Conservation (phyloP, 1,284 basidiomycete species). For the Tremellales sp. region DNA sequence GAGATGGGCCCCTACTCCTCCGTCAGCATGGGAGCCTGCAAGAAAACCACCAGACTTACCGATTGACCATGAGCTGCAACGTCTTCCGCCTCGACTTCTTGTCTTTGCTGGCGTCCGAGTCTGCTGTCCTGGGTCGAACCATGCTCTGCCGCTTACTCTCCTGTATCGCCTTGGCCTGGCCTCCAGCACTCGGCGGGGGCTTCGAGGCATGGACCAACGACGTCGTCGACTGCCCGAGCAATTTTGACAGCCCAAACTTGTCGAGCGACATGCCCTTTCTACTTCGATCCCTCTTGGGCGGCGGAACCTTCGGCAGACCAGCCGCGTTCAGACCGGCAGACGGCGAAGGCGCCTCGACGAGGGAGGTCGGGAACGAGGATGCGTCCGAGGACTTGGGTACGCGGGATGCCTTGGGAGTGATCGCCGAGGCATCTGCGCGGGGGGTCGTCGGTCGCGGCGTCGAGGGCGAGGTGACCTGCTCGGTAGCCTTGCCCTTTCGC, state of each 20-base stretch:
- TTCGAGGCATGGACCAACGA: conserved; percentile 9
- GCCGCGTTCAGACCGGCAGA: conserved; percentile 10
- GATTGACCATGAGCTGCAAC: conserved; percentile 31
- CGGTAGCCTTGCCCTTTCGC: conserved; percentile 5
- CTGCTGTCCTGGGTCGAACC: conserved; percentile 11
- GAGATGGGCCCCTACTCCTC: conserved; percentile 9
- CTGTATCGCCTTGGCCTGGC: conserved; percentile 7
- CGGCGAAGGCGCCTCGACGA: not conserved
- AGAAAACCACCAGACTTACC: conserved; percentile 15
- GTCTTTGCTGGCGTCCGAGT: conserved; percentile 17
- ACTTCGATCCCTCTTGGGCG: conserved; percentile 50
- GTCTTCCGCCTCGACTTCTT: conserved; percentile 40
- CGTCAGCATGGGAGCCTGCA: not conserved
- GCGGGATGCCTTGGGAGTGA: conserved; percentile 10
- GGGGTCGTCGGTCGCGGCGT: conserved; percentile 23
- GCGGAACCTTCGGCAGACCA: conserved; percentile 21
- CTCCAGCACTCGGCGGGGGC: conserved; percentile 19
- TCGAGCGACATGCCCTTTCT: conserved; percentile 65
- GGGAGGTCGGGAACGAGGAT: conserved; percentile 4
- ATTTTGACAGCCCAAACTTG: conserved; percentile 66
- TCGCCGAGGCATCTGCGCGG: not conserved
- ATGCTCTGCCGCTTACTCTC: conserved; percentile 15
- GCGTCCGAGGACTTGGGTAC: not conserved
- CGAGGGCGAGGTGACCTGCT: conserved; percentile 22
- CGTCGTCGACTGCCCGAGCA: conserved; percentile 50